phyloP scores from a whole-genome alignment of 2,329 filamentous ascomycete species.

The Claviceps digitariae region DNA sequence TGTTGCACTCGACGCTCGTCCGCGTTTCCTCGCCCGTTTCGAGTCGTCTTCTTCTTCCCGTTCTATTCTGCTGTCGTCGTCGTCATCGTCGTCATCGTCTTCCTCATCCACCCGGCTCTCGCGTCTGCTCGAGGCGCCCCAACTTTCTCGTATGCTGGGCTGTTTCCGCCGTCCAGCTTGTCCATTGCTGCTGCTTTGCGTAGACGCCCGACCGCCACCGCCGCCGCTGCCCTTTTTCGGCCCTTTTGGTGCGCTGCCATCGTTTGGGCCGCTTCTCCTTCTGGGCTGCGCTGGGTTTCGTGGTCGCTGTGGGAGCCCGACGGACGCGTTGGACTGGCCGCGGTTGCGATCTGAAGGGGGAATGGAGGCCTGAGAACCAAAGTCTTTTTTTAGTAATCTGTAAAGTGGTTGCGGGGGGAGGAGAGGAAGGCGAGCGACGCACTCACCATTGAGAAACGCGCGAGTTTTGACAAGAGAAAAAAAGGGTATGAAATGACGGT shows the following conservation, averaged over 20 bases:
- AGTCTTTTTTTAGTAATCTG: not conserved
- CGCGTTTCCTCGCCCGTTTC: not conserved
- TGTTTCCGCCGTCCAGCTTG: not conserved
- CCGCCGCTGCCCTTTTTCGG: too few species aligned
- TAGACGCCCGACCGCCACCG: too few species aligned
- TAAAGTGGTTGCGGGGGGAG: not conserved
- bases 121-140: constrained; percentile 1
- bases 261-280: not conserved
- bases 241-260: not conserved
- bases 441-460: not conserved
- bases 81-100: constrained; percentile 15
- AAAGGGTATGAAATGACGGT: too few species aligned
- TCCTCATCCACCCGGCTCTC: not conserved
- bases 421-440: not conserved
- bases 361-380: constrained; percentile 8
- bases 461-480: not conserved
- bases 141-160: not conserved
- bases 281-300: not conserved
- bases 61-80: constrained; percentile 3
- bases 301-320: not conserved
- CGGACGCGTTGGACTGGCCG: constrained; percentile 13
- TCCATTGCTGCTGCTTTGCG: not conserved
- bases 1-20: not conserved
- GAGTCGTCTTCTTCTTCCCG: not conserved
- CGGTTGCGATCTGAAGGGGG: constrained; percentile 27